Base-by-base conservation (phyloP, 192 early-diverging fungal genomes). In the Coemansia sp. region DNA sequence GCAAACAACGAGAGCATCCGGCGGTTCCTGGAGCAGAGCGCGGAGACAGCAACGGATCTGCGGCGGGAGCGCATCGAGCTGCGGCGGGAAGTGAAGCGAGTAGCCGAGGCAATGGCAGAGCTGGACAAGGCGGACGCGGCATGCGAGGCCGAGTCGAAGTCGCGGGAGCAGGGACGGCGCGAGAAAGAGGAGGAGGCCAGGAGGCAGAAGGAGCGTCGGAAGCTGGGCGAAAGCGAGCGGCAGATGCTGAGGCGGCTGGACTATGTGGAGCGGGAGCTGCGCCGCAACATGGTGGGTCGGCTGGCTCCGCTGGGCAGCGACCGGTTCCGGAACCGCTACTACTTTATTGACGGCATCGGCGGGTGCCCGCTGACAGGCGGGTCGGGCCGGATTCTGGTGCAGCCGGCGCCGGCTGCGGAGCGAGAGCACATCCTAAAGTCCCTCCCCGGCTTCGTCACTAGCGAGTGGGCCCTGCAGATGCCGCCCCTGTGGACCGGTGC, bases 271-370 rank as follows among this genome's bases (percentile, higher is more conserved):
- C 66, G 81, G 49, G 88, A 92, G 50, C 55, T 87, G 31, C 79
- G 83, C 13, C 80, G 81, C 40, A 81, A 63, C 43, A 84, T 79
- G 19, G 82, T 86, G 8, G 82, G 83, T 20, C 86, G 93, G 3
- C 64, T 91, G 51, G 72, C 57, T 28, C 87, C 90, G 0, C 57
- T 98, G 18, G 95, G 94, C 9, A 61, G 59, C 19, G 95, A 98
- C 77, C 84, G 94, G 6, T 96, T 84, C 65, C 86, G 81, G 56
- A 92, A 91, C 67, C 78, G 84, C 37, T 96, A 98, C 63, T 98
- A 88, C 80, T 95, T 87, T 72, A 84, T 96, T 63, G 96, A 98
- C 61, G 81, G 85, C 23, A 78, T 89, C 26, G 88, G 88, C 35
- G 80, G 81, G 18, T 77, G 77, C 5, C 57, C 69, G 16, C 14